Evolutionary conservation across 2,329 filamentous ascomycete species (phyloP), one percentile per base, ranked within the genome.

Genomic region (Aspergillus floridensis): DNA sequence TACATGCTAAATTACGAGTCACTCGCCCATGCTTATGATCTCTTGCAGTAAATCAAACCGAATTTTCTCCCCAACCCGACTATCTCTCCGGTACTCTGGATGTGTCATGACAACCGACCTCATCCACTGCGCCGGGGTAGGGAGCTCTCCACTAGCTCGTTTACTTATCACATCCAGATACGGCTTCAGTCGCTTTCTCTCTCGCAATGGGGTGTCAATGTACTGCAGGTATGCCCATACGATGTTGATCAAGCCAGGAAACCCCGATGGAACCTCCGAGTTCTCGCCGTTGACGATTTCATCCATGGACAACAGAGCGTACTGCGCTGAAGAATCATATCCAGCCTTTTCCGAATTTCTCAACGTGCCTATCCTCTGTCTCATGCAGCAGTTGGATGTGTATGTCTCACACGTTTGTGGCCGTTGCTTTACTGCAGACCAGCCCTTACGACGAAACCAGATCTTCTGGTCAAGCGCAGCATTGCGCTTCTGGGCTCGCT

Each of bases 391-490:
- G 32, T 41, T 29, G 1, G 26, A 6, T 6, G 38, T n/a, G 16
- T n/a, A 16, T 44, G 2, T 16, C 5, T 44, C 16, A 44, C 16
- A 44, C 6, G 38, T 16, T 8, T 44, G 38, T 7, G 14, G 14
- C 6, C 19, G 38, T 44, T 49, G 16, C 47, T 49, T 32, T 1
- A 46, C 22, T 3, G 60, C 55, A n/a, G 89, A 84, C 74, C 96
- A 92, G 1, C 89, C 87, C 67, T 92, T 87, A 72, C 90, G 92
- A 67, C 92, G 85, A 82, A 96, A 96, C 78, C 88, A 90, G 77
- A 96, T 96, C 65, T 86, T 89, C 65, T 90, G 81, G 11, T 86
- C 82, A 16, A 90, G 80, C 1, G 96, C 90, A 1, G 91, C 90
- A 72, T 96, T 88, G 24, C 90, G 82, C 2, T 79, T 80, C 74